Evolutionary conservation across 129 eudicot species (phyloP).

Genomic region (Deinandra increscens): DNA sequence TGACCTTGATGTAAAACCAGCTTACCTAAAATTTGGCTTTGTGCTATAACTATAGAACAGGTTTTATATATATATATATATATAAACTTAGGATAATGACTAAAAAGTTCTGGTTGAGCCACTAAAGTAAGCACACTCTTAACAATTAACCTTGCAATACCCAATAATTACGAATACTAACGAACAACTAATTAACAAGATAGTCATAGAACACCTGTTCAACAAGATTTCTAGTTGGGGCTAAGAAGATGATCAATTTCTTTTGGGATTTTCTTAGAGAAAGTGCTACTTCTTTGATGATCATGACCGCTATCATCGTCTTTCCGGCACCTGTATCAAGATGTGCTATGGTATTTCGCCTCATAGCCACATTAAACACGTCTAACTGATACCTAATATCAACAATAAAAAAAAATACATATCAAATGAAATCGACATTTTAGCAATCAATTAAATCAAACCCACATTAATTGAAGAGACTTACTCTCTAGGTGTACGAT

Average conservation of each 20-base stretch:
- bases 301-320: constrained; percentile 58
- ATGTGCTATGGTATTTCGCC: constrained; percentile 59
- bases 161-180: not conserved
- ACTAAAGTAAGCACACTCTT: not conserved
- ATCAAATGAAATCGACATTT: not conserved
- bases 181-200: not conserved
- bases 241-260: constrained; percentile 60
- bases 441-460: not conserved
- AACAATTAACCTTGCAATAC: not conserved
- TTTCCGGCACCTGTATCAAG: constrained; percentile 62
- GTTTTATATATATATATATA: too few relatives aligned
- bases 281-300: constrained; percentile 52
- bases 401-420: not conserved
- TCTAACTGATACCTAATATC: not conserved
- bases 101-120: not conserved
- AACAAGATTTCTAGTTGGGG: constrained; percentile 72
- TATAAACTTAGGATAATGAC: too few relatives aligned
- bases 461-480: not conserved
- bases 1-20: too few relatives aligned
- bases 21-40: not conserved
- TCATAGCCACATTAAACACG: constrained; percentile 14
- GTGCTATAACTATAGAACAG: too few relatives aligned
- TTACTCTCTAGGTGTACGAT: too few relatives aligned
- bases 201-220: constrained; percentile 40
- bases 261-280: constrained; percentile 26